Base-by-base conservation (phyloP, 345 rosid species). In the Toxicodendron radicans region DNA sequence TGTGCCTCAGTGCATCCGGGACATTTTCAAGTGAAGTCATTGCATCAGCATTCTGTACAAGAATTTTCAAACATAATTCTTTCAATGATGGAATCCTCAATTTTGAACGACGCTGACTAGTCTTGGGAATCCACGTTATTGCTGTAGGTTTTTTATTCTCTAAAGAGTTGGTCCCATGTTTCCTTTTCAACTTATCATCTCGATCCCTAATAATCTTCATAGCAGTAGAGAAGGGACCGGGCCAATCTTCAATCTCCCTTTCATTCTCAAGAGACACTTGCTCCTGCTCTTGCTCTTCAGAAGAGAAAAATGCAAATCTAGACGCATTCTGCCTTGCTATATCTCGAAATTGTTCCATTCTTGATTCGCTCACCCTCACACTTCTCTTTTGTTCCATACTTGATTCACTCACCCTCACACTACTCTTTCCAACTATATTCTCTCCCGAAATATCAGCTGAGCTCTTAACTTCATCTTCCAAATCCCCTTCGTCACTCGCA, bases 191-290 rank as follows among this genome's bases (percentile, higher is more conserved):
- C 48, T 84, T 86, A 14, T 78, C 82, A 46, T 66, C 76, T 57
- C 99, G 83, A 53, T 91, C 98, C 84, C 84, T 85, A 10, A 95
- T 90, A 45, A 95, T 92, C 75, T 87, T 93, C 99, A 91, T 86
- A 56, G 97, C 99, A 73, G 99, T 91, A 48, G 99, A 90, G 82
- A 92, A 95, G 16, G 99, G 98, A 57, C 99, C 99, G 3, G 98
- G 99, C 98, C 98, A 95, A 78, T 95, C 98, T 78, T 89, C 94
- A 59, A 78, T 79, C 33, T 74, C 81, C 52, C 17, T 76, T 53
- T 75, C 85, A 18, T 46, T 62, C 23, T 75, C 87, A 33, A 35
- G 51, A 32, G 66, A 9, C 68, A 24, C 51, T 27, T 56, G 74
- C 72, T 71, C 77, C 30, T 56, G 74, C 73, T 71, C 85, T 52